Evolutionary conservation across 163 green algal species (phyloP).

Genomic region (Scenedesmus sp.): DNA sequence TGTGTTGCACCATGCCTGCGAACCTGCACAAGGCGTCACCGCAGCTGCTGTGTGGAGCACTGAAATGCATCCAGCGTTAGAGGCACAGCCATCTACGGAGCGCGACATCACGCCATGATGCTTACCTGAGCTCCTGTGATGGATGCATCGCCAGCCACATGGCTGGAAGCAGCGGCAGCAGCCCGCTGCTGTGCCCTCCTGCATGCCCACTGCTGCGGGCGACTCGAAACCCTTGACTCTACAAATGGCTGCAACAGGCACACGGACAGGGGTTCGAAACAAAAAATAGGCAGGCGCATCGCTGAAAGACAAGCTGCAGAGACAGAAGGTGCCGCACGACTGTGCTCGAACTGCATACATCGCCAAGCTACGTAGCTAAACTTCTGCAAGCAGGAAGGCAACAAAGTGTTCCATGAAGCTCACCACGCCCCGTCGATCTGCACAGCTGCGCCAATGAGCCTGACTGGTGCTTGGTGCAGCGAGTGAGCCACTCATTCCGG

Average conservation of each 20-base stretch:
- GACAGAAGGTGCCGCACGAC: not conserved
- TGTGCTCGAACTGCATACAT: not conserved
- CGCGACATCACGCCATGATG: not conserved
- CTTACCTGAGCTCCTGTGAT: constrained; percentile 24
- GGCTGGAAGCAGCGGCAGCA: constrained; percentile 11
- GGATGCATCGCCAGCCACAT: not conserved
- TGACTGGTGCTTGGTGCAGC: not conserved
- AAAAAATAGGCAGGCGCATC: not conserved
- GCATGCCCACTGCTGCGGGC: not conserved
- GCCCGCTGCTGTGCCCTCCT: not conserved
- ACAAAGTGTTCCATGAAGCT: not conserved
- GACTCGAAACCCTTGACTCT: not conserved
- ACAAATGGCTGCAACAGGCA: not conserved
- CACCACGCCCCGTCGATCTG: not conserved
- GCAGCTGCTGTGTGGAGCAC: not conserved
- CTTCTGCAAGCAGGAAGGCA: not conserved
- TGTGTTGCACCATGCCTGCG: not conserved
- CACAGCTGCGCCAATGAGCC: constrained; percentile 13
- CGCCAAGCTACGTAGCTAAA: not conserved
- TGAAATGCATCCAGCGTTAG: not conserved
- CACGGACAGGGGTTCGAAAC: not conserved
- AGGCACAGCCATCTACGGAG: not conserved
- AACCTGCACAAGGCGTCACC: too few species aligned
- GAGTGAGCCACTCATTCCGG: not conserved
- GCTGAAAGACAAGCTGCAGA: not conserved